Conservation (phyloP, 768 basidiomycete genomes). For the Suillus placidus region DNA sequence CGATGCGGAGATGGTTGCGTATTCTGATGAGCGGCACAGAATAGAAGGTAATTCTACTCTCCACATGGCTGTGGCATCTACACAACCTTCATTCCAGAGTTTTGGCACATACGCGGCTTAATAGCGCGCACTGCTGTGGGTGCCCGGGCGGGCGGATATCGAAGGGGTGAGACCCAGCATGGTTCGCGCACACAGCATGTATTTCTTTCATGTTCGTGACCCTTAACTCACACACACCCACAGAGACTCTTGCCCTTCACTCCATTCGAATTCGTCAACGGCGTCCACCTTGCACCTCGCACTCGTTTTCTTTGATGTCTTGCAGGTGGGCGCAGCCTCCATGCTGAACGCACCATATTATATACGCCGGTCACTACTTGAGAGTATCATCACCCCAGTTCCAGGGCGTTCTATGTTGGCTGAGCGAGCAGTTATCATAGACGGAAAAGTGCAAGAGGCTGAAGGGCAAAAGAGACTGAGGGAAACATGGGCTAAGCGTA, state of each 20-base stretch:
- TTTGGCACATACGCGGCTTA: constrained; percentile 70
- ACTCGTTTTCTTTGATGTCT: constrained; percentile 86
- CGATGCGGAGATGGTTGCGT: constrained; percentile 93
- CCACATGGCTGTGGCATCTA: not conserved
- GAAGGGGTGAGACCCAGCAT: constrained; percentile 22
- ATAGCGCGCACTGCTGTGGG: constrained; percentile 62
- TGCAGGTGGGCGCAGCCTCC: constrained; percentile 65
- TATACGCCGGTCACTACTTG: constrained; percentile 61
- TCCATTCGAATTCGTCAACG: constrained; percentile 41
- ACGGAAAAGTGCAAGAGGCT: constrained; percentile 12
- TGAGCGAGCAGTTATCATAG: constrained; percentile 48
- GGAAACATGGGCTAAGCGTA: constrained; percentile 50
- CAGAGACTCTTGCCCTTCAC: constrained; percentile 44
- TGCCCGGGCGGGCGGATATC: constrained; percentile 38
- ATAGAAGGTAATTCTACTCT: constrained; percentile 66
- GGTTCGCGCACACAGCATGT: constrained; percentile 26
- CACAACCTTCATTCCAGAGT: constrained; percentile 50
- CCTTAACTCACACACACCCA: constrained; percentile 33
- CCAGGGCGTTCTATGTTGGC: constrained; percentile 69
- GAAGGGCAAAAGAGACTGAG: constrained; percentile 35
- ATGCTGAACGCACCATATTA: constrained; percentile 60
- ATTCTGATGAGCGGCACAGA: constrained; percentile 51
- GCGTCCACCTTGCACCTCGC: constrained; percentile 59
- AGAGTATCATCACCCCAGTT: constrained; percentile 53
- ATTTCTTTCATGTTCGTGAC: constrained; percentile 20